Base-by-base conservation (phyloP, 306 rosid genomes). In the Hippophae gyantsensis region DNA sequence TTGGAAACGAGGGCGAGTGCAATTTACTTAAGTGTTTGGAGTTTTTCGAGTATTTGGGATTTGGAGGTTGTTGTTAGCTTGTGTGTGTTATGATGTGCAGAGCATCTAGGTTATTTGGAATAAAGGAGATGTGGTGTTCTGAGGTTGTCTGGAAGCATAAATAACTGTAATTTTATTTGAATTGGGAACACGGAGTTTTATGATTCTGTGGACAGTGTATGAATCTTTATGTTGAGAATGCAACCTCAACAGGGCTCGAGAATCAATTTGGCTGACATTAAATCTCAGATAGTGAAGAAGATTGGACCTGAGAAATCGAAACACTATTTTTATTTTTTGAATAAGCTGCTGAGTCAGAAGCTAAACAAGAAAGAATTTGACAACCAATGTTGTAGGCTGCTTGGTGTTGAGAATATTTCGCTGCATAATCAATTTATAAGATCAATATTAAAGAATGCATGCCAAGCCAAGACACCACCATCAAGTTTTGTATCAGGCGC, bases 231-330 rank as follows among this genome's bases (percentile, higher is more conserved):
- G 69, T 78, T 81, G 83, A 89, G 86, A 78, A 93, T 93, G 99
- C 94, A 88, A 80, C 82, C 99, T 75, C 93, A 81, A 74, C 89
- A 81, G 85, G 68, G 79, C 67, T 82, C 90, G 42, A 93, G 99
- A 81, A 76, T 88, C 66, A 88, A 93, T 84, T 82, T 93, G 89
- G 88, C 79, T 64, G 97, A 93, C 74, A 69, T 93, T 67, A 93
- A 76, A 76, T 85, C 79, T 40, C 86, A 78, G 50, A 78, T 93
- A 61, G 74, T 86, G 62, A 93, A 93, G 83, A 93, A 76, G 80
- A 69, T 93, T 66, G 97, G 99, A 59, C 65, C 69, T 8, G 89
- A 86, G 53, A 88, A 68, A 86, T 86, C 90, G 0, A 93, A 86
- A 61, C 73, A 68, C 52, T 93, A 93, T 76, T 85, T 86, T 65